phyloP scores from a whole-genome alignment of 768 basidiomycete species.

The Cyclocybe aegerita region DNA sequence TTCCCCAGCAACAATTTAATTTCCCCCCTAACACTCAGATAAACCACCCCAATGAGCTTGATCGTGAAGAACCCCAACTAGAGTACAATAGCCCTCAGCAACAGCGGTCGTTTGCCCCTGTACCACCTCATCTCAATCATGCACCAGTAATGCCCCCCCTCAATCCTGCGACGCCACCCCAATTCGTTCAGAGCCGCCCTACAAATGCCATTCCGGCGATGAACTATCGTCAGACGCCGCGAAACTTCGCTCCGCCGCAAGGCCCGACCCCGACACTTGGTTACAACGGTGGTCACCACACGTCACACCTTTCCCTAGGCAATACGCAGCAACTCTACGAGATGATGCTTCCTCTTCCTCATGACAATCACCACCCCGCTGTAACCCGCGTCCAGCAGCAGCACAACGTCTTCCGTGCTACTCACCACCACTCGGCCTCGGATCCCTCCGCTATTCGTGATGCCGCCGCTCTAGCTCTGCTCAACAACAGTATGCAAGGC shows the following conservation, averaged over 20 bases:
- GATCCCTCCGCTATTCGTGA: constrained; percentile 80
- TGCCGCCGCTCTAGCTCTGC: constrained; percentile 61
- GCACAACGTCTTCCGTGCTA: constrained; percentile 68
- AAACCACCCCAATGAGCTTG: constrained; percentile 22
- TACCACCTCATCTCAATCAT: constrained; percentile 29
- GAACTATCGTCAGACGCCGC: constrained; percentile 63
- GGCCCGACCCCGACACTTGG: constrained; percentile 53
- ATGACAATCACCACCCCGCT: constrained; percentile 61
- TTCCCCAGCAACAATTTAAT: constrained; percentile 50
- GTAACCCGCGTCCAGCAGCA: constrained; percentile 80
- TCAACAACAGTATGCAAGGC: constrained; percentile 52
- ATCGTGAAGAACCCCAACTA: constrained; percentile 46
- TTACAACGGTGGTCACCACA: constrained; percentile 53
- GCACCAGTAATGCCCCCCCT: constrained; percentile 19
- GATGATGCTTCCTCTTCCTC: constrained; percentile 65
- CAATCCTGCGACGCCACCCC: constrained; percentile 30
- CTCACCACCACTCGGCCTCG: constrained; percentile 81
- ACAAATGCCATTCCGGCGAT: constrained; percentile 44
- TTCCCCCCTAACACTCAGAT: constrained; percentile 43
- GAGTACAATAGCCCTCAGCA: constrained; percentile 53
- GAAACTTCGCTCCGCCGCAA: constrained; percentile 53
- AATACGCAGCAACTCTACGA: constrained; percentile 79
- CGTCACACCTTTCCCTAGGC: constrained; percentile 69
- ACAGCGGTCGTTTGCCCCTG: constrained; percentile 53
- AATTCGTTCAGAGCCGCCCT: constrained; percentile 54